These are phyloP conservation scores for Coemansia sp. DNA, from an alignment of 192 early-diverging fungal genomes.

Conservation along the genomic window DNA sequence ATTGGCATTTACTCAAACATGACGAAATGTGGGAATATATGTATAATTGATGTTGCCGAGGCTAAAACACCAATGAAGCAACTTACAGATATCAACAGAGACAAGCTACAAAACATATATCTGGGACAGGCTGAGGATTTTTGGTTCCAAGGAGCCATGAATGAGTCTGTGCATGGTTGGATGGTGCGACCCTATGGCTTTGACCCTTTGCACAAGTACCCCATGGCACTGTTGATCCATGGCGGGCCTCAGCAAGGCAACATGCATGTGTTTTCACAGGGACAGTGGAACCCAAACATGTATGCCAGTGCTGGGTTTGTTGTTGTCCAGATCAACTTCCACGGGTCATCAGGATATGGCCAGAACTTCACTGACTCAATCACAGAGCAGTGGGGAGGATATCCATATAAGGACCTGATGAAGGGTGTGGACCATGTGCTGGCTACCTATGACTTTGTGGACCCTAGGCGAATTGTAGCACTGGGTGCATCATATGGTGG, in stretches of 20 bases:
- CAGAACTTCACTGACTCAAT: slow-evolving; percentile 75
- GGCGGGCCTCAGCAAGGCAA: slow-evolving; percentile 79
- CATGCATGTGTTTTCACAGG: slow-evolving; percentile 57
- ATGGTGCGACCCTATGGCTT: slow-evolving; percentile 64
- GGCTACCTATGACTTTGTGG: slow-evolving; percentile 56
- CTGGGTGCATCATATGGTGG: slow-evolving; percentile 83
- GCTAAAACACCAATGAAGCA: slow-evolving; percentile 19
- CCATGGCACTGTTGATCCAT: slow-evolving; percentile 77
- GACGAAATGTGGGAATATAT: slow-evolving; percentile 42
- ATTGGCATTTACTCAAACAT: slow-evolving; percentile 50
- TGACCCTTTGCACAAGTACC: slow-evolving; percentile 60
- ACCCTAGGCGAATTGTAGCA: slow-evolving; percentile 58
- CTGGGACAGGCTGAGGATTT: slow-evolving; percentile 63
- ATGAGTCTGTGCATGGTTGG: slow-evolving; percentile 57
- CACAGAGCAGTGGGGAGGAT: slow-evolving; percentile 70
- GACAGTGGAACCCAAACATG: slow-evolving; percentile 73
- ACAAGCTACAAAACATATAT: slow-evolving; percentile 45
- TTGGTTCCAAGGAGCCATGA: slow-evolving; percentile 66
- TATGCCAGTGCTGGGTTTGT: slow-evolving; percentile 74
- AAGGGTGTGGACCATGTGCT: slow-evolving; percentile 65
- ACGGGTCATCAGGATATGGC: slow-evolving; percentile 80
- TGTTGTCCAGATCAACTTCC: slow-evolving; percentile 70
- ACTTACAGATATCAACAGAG: slow-evolving; percentile 53
- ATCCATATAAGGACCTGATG: slow-evolving; percentile 75
- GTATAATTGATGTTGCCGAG: slow-evolving; percentile 33